phyloP scores from a whole-genome alignment of 2,329 filamentous ascomycete genomes.

The Alternaria hordeiaustralica region DNA sequence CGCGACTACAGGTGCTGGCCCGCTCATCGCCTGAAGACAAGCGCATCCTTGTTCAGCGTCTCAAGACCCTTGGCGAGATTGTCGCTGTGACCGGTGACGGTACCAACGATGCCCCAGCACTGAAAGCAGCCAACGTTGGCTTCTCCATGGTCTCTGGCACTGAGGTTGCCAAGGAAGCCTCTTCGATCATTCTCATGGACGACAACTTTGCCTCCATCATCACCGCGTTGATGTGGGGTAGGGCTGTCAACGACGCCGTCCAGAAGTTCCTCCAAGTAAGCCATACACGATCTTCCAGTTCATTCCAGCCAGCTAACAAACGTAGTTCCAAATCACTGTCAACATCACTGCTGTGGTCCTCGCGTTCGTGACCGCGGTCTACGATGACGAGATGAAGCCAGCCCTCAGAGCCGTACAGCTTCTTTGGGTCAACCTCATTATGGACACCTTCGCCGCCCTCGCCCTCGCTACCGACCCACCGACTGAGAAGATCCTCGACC shows the following conservation, averaged over 20 bases:
- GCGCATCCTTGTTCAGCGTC: conserved; percentile 89
- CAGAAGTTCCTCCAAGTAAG: conserved; percentile 87
- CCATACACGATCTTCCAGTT: background rate
- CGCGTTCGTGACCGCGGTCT: conserved; percentile 94
- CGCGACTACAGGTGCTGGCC: conserved; percentile 85
- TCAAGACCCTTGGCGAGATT: conserved; percentile 87
- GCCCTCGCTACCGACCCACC: conserved; percentile 96
- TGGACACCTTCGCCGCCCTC: conserved; percentile 92
- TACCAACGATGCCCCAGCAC: conserved; percentile 93
- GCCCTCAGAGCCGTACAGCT: conserved; percentile 94
- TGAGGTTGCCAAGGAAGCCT: conserved; percentile 91
- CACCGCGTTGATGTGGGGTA: conserved; percentile 89
- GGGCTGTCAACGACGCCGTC: conserved; percentile 97
- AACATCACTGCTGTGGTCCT: conserved; percentile 98
- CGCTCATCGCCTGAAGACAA: conserved; percentile 97
- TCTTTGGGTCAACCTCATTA: conserved; percentile 97
- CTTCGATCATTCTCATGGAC: conserved; percentile 96
- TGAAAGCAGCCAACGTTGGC: conserved; percentile 98
- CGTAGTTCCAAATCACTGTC: conserved; percentile 85
- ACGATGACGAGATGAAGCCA: conserved; percentile 83
- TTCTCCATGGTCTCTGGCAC: conserved; percentile 96
- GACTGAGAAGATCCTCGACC: conserved; percentile 92
- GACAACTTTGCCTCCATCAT: conserved; percentile 98
- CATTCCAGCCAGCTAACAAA: conserved; percentile 2
- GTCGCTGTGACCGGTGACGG: conserved; percentile 98